Conservation (phyloP, 2,329 filamentous ascomycete species). For the Colletotrichum lentis region DNA sequence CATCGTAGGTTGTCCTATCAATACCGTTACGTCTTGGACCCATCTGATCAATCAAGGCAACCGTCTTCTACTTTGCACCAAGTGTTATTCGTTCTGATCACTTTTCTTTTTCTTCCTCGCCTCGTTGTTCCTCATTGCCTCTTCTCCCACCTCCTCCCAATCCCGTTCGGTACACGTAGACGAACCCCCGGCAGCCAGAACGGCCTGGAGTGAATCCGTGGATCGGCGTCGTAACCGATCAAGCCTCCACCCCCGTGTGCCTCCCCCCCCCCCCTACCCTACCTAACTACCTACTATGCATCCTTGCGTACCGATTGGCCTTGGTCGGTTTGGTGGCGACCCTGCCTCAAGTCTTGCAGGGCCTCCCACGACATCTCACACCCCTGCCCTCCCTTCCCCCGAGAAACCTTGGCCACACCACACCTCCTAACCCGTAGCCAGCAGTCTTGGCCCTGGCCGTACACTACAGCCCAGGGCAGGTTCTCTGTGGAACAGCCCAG, state of each 20-base stretch:
- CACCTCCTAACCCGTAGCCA: slow-evolving; percentile 21
- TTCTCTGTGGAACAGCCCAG: slow-evolving; percentile 31
- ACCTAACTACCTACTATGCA: background rate
- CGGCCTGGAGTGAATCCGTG: background rate
- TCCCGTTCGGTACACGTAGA: background rate
- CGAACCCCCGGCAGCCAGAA: background rate
- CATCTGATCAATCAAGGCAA: slow-evolving; percentile 11
- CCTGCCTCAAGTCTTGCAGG: slow-evolving; percentile 22
- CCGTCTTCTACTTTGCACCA: background rate
- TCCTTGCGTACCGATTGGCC: slow-evolving; percentile 23
- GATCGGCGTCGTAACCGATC: slow-evolving; percentile 26
- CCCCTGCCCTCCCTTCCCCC: background rate
- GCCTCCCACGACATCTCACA: slow-evolving; percentile 26
- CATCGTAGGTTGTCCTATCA: background rate
- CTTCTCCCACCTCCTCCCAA: background rate
- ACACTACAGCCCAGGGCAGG: slow-evolving; percentile 2
- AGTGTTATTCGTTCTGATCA: background rate
- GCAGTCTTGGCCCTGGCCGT: slow-evolving; percentile 23
- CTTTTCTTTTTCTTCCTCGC: background rate
- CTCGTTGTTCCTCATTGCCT: slow-evolving; percentile 2
- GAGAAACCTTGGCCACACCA: slow-evolving; percentile 29
- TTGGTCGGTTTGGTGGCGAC: background rate
- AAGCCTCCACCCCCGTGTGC: slow-evolving; percentile 28
- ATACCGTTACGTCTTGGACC: slow-evolving; percentile 10
- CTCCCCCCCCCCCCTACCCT: background rate